Evolutionary conservation across 495 filamentous ascomycete genomes (phyloP), one percentile per base, ranked within the genome.

Genomic region (Xylaria castorea): DNA sequence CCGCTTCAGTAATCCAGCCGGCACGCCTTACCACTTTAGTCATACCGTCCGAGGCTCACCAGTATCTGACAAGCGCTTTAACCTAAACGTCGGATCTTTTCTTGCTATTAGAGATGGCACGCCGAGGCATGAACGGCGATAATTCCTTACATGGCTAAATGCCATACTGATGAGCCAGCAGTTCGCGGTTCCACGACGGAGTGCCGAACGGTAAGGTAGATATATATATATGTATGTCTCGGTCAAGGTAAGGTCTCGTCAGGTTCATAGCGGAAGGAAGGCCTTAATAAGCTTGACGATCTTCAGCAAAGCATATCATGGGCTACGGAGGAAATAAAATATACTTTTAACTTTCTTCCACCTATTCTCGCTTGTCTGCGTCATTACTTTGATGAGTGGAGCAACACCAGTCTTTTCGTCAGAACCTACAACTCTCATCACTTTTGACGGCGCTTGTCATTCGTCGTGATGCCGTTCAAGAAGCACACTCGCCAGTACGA

Each of bases 401-500:
- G 30, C 36, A 30, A 44, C 18, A 50, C 27, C 27, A 38, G 42
- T 42, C n/a, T 20, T 36, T 14, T 27, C 27, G n/a, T 44, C 12
- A n/a, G 27, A 42, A 44, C 14, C n/a, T n/a, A 34, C 16, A 22
- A 12, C 9, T 32, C 20, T 46, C 66, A 30, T 46, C 7, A 14
- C 25, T 57, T 42, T 34, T 44, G 8, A 58, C 5, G 9, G 7
- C 14, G 48, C 32, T 14, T 42, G 7, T 16, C 48, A 25, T 30
- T 50, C 48, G 40, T 40, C 60, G 38, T 36, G 38, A 87, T 87
- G 85, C 42, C 80, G 12, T 75, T 79, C 66, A 85, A 83, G 65
- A 74, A 86, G 25, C 84, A 86, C 66, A 50, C 80, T 77, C 89
- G 90, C 67, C 85, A 91, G 80, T 98, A 97, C 81, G 94, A 97